Percentiles rank a stretch among this genome's conserved stretches.
Conservation (phyloP, 805 yeast genomes). For the Candida ascalaphidarum region DNA sequence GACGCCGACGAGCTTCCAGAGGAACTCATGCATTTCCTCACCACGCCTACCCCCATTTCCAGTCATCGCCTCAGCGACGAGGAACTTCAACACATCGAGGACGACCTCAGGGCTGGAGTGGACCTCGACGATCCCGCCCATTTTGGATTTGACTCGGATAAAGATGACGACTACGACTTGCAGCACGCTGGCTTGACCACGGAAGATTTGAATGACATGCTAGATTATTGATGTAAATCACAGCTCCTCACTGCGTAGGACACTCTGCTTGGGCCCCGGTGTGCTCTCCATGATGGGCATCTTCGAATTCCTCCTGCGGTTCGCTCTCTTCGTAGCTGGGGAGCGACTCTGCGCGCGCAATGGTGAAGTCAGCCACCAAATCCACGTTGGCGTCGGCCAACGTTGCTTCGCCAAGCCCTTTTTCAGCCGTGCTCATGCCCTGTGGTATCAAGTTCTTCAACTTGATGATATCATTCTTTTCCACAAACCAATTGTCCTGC, state of each 20-base stretch:
- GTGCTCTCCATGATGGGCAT: slow-evolving; percentile 7
- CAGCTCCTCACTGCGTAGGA: neutral
- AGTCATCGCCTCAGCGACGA: too few relatives aligned
- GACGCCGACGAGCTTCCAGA: neutral
- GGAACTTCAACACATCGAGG: too few relatives aligned
- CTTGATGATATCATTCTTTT: slow-evolving; percentile 52
- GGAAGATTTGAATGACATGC: slow-evolving; percentile 25
- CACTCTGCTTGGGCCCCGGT: slow-evolving; percentile 18
- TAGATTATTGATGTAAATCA: slow-evolving; percentile 15
- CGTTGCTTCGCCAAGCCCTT: slow-evolving; percentile 16
- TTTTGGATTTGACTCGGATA: slow-evolving; percentile 3
- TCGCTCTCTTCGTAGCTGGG: slow-evolving; percentile 21
- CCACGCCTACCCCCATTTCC: too few relatives aligned
- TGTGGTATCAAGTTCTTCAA: slow-evolving; percentile 49
- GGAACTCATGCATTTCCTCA: slow-evolving; percentile 7
- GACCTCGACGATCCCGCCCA: slow-evolving; percentile 2
- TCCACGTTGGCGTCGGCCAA: slow-evolving; percentile 31
- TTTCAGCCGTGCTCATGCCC: slow-evolving; percentile 13
- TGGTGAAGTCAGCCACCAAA: slow-evolving; percentile 23
- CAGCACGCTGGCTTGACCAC: slow-evolving; percentile 19
- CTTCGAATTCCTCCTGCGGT: slow-evolving; percentile 4
- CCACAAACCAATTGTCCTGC: slow-evolving; percentile 74
- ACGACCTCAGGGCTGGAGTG: too few relatives aligned
- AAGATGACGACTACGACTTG: neutral
- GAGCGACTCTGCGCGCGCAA: slow-evolving; percentile 15